Conservation (phyloP, 345 rosid genomes). For the Dovyalis caffra region DNA sequence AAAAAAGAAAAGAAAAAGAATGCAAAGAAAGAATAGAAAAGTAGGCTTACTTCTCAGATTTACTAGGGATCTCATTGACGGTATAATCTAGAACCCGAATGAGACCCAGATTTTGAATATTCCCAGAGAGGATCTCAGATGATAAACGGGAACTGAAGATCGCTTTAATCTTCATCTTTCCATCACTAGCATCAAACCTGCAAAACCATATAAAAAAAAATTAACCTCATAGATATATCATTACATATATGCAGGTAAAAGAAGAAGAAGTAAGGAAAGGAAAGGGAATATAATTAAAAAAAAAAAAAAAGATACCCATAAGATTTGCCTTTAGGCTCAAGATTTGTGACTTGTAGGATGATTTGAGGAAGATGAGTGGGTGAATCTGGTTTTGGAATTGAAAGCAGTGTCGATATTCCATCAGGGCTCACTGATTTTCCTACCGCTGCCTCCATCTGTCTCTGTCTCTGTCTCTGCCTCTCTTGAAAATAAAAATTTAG, state of each 20-base stretch:
- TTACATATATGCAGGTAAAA: background rate
- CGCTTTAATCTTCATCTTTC: conserved; percentile 61
- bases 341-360: conserved; percentile 76
- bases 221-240: background rate
- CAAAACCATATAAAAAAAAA: conserved; percentile 9
- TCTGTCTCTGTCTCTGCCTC: background rate
- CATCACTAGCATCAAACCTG: conserved; percentile 84
- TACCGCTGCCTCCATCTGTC: conserved; percentile 25
- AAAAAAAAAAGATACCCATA: conserved; percentile 44
- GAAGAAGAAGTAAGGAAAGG: background rate
- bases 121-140: conserved; percentile 62
- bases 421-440: conserved; percentile 49
- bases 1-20: no score
- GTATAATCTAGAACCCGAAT: conserved; percentile 68
- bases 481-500: background rate
- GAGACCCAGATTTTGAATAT: conserved; percentile 69
- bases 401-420: conserved; percentile 55
- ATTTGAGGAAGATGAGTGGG: conserved; percentile 48
- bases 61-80: conserved; percentile 80
- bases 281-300: background rate
- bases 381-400: conserved; percentile 68
- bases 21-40: background rate
- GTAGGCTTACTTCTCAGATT: conserved; percentile 57
- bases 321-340: conserved; percentile 74
- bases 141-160: conserved; percentile 61